Evolutionary conservation across 2,329 filamentous ascomycete species (phyloP), one percentile per base, ranked within the genome.

Genomic region (Penicillium decumbens): DNA sequence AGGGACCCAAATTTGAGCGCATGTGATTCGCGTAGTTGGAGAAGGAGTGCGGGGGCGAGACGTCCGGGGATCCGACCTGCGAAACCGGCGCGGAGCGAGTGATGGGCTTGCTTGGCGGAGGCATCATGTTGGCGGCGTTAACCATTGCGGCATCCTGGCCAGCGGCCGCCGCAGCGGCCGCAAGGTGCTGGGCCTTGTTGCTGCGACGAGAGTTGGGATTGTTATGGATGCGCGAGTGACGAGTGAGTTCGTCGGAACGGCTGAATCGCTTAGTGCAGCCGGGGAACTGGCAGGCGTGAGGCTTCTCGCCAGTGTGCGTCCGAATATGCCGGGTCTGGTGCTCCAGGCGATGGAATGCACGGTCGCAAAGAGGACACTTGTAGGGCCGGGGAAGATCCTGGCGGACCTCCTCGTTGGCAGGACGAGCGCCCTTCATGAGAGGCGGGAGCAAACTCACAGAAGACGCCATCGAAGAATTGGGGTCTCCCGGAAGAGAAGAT

Each of bases 261-360:
- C 89, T 95, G 77, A 98, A 97, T 65, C 92, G 89, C 76, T 97
- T 97, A 62, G 88, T 92, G 82, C 92, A 97, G 63, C 91, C 90
- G 3, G 89, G 90, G 66, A 92, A 96, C 70, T 89, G 85, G 81
- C 92, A 98, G 55, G 88, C 91, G 66, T 97, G 93, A 41, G 92
- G 92, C 80, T 97, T 98, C 78, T 98, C 92, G 64, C 92, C 93
- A 0, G 92, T 98, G 73, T 98, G 92, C 6, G 93, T 97, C 64
- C 92, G 85, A 67, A 97, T 97, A 73, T 98, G 92, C 63, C 84
- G 74, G 51, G 82, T 86, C 79, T 96, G 92, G 72, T 97, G 92
- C 77, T 97, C 92, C 37, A 98, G 80, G 56, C 93, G 89, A 78
- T 97, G 93, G 76, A 98, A 98, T 53, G 93, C 92, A 80, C 96